Evolutionary conservation across 352 stramenopile species (phyloP), one percentile per base, ranked within the genome.

Genomic region (Albugo laibachii): DNA sequence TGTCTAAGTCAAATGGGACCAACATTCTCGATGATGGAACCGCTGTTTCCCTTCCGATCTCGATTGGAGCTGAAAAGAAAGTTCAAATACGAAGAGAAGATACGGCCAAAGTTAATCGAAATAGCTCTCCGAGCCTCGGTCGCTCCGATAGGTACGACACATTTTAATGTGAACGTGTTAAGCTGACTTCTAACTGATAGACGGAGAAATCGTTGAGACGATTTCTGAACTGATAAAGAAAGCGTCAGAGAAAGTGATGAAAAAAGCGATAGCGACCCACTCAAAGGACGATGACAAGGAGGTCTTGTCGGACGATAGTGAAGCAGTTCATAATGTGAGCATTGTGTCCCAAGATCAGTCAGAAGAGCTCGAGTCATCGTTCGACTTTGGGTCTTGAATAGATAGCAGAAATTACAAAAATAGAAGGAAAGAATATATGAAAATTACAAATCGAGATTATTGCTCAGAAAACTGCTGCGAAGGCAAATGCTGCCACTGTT

Each of bases 1-100:
- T 84, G 72, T 34, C 52, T 91, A 13, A 91, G 74, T 45, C 77
- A 91, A 52, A 71, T 87, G 4, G 77, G 77, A 11, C 65, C 70
- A 1, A 84, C 87, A 60, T 91, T 91, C 39, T 86, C 74, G 5
- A 81, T 91, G 62, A 87, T 91, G 74, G 72, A 72, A 39, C 84
- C 77, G 16, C 53, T 91, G 5, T 91, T 91, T 48, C 74, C 77
- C 16, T 75, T 64, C n/a, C 62, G 77, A 15, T 84, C 80, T 54
- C 77, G 74, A 14, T 76, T 79, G 52, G 77, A 91, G 42, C 59
- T 91, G 14, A 91, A 91, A 60, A 74, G 66, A 55, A 91, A 91
- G 47, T 91, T 91, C 54, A 91, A 91, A 49, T 82, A 71, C 35
- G 77, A 91, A 46, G 77, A 91, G 54, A 91, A 83, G 60, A 63